Conservation (phyloP, 768 basidiomycete species). For the Sarcomyxa edulis region DNA sequence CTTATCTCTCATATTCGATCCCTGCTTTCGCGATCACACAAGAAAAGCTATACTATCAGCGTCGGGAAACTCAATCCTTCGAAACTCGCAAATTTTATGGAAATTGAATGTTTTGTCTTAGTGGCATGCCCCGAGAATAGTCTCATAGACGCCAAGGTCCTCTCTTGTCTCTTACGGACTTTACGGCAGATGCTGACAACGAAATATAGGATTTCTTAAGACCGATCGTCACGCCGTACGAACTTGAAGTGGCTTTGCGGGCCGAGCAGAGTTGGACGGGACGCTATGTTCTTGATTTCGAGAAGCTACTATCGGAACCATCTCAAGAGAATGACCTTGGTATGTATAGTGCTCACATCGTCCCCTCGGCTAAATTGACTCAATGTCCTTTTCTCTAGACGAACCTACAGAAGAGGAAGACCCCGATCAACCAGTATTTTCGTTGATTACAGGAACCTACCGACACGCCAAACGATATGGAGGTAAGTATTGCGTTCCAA, state of each 20-base stretch:
- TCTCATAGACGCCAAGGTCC: constrained; percentile 65
- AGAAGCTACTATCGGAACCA: constrained; percentile 41
- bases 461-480: constrained; percentile 71
- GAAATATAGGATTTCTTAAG: constrained; percentile 70
- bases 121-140: constrained; percentile 95
- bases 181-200: not conserved
- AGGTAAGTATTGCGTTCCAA: constrained; percentile 10
- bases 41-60: constrained; percentile 92
- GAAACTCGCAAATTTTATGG: constrained; percentile 93
- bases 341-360: not conserved
- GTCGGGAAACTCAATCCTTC: constrained; percentile 94
- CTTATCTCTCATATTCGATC: constrained; percentile 78
- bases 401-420: constrained; percentile 41
- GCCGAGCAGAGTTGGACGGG: constrained; percentile 69
- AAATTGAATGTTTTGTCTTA: constrained; percentile 93
- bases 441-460: constrained; percentile 82
- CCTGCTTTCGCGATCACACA: constrained; percentile 58
- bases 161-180: not conserved
- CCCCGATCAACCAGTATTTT: constrained; percentile 75
- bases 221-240: constrained; percentile 93
- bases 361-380: not conserved
- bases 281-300: constrained; percentile 76
- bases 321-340: constrained; percentile 1
- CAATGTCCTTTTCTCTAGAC: constrained; percentile 8
- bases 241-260: constrained; percentile 77